Evolutionary conservation across 257 asterid species (phyloP).

Genomic region (Striga asiatica): DNA sequence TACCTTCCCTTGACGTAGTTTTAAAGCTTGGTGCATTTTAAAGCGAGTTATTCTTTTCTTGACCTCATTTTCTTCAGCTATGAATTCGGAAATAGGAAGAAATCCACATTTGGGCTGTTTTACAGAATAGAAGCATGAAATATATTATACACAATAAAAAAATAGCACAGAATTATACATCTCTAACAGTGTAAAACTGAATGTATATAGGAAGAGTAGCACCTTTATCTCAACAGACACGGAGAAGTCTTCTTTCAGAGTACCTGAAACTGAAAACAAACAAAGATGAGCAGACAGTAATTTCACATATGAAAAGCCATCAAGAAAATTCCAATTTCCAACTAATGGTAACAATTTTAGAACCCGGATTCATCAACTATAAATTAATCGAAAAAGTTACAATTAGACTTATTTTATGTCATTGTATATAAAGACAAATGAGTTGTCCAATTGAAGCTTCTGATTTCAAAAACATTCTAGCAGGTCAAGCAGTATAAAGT

Average conservation of each 20-base stretch:
- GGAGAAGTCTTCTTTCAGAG: constrained; percentile 37
- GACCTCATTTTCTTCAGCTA: constrained; percentile 50
- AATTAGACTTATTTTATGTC: not conserved
- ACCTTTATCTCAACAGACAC: constrained; percentile 92
- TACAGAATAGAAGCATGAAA: constrained; percentile 14
- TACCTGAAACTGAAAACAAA: constrained; percentile 34
- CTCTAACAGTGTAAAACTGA: constrained; percentile 6
- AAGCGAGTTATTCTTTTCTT: constrained; percentile 69
- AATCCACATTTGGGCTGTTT: constrained; percentile 89
- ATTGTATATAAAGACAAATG: not conserved
- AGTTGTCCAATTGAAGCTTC: not conserved
- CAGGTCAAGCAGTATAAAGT: not conserved
- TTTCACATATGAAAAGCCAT: constrained; percentile 2
- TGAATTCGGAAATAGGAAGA: constrained; percentile 69
- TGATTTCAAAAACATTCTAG: not conserved
- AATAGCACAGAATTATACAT: constrained; percentile 6
- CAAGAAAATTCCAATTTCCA: not conserved
- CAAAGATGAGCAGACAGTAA: constrained; percentile 11
- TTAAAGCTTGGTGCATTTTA: constrained; percentile 84
- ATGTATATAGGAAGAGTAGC: constrained; percentile 11
- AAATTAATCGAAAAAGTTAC: not conserved
- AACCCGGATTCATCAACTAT: constrained; percentile 2
- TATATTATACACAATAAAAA: constrained; percentile 2
- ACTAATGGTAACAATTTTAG: not conserved
- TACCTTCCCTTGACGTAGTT: constrained; percentile 63